Base-by-base conservation (phyloP, 768 basidiomycete genomes). In the Russula vinacea region DNA sequence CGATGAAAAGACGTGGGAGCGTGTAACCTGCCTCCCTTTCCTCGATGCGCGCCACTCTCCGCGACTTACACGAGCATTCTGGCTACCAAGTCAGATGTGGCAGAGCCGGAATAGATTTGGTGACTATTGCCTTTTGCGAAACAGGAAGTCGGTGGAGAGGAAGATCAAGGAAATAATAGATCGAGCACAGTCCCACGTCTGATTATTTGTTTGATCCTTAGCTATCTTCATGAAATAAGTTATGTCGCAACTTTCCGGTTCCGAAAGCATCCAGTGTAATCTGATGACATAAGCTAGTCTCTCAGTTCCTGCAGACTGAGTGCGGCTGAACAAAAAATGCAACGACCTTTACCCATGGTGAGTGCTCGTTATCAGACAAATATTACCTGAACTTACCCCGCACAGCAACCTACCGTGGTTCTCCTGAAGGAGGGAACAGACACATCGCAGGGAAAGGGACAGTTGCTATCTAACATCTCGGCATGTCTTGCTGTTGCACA, bases 381-480 rank as follows among this genome's bases (percentile, higher is more conserved):
- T 10, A 13, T 24, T 11, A 50, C 29, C 47, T 47, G 13, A 26
- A 44, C 69, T 69, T 11, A 26, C 70, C 42, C 62, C 69, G 61
- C 61, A 32, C 68, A 97, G 94, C 94, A 96, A 95, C 94, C 94
- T 11, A 97, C 94, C 40, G 94, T 98, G 56, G 92, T 98, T 73
- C 90, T 98, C 77, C 86, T 98, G 51, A 85, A 90, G 71, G 95
- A 97, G 80, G 95, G 95, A 71, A 97, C 95, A 67, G 95, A 97
- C 76, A 88, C 91, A 17, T 97, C 94, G 4, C 95, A 97, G 76
- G 95, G 95, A 72, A 93, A 88, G 67, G 85, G 87, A 5, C 94
- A 98, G 75, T 78, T 98, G 33, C 82, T 98, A 33, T 95, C 92
- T 58, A 98, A 98, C 76, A 99, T 98, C 74, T 87, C 92, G 4